Evolutionary conservation across 2,329 filamentous ascomycete genomes (phyloP).

Genomic region (Emergomyces orientalis): DNA sequence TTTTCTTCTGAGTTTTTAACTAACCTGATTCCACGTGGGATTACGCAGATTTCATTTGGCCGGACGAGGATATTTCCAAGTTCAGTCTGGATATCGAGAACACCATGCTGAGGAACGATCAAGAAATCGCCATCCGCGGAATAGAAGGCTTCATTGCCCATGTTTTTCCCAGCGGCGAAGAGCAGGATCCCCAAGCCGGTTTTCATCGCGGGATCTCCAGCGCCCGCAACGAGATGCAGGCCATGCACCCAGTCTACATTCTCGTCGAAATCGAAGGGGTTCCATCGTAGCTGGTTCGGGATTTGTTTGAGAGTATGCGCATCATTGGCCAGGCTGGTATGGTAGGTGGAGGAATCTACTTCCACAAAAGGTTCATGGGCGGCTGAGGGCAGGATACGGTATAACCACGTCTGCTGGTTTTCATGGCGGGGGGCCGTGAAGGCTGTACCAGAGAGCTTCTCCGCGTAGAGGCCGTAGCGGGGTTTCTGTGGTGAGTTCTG

Average conservation of each 20-base stretch:
- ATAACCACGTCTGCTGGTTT: slow-evolving; percentile 64
- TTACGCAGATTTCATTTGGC: slow-evolving; percentile 67
- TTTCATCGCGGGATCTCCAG: slow-evolving; percentile 72
- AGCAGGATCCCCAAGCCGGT: slow-evolving; percentile 70
- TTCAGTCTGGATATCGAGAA: slow-evolving; percentile 67
- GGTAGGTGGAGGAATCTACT: slow-evolving; percentile 38
- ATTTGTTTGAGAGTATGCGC: slow-evolving; percentile 43
- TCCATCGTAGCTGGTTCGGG: slow-evolving; percentile 76
- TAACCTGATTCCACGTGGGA: slow-evolving; percentile 59
- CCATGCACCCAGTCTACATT: slow-evolving; percentile 59
- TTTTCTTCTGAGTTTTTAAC: not conserved
- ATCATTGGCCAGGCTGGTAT: slow-evolving; percentile 35
- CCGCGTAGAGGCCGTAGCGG: slow-evolving; percentile 68
- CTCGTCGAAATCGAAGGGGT: slow-evolving; percentile 64
- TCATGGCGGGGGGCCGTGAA: slow-evolving; percentile 61
- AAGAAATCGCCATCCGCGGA: slow-evolving; percentile 72
- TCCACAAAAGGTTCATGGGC: slow-evolving; percentile 46
- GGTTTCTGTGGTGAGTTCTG: slow-evolving; percentile 77
- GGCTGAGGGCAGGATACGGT: slow-evolving; percentile 58
- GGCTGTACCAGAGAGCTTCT: slow-evolving; percentile 64
- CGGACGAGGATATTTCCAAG: slow-evolving; percentile 65
- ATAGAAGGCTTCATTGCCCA: slow-evolving; percentile 73
- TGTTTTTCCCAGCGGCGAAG: slow-evolving; percentile 68
- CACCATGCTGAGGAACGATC: slow-evolving; percentile 65
- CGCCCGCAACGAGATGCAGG: slow-evolving; percentile 64